phyloP scores from a whole-genome alignment of 768 basidiomycete genomes.

The Hericium rajendrae region DNA sequence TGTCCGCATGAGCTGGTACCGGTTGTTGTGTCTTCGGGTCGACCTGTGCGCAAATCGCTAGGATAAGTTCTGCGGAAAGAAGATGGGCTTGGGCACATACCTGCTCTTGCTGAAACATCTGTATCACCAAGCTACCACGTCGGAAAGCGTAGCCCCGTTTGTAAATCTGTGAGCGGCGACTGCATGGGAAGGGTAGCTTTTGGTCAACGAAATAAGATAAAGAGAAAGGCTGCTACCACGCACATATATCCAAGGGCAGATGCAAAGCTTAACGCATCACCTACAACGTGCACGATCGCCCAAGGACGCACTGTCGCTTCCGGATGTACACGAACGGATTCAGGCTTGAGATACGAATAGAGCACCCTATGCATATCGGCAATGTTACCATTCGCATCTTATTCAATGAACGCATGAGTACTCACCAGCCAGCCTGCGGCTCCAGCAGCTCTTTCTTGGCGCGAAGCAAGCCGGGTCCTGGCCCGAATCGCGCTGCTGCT shows the following conservation, averaged over 20 bases:
- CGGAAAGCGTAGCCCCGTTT: conserved; percentile 75
- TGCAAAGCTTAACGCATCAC: conserved; percentile 74
- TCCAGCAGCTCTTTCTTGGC: conserved; percentile 68
- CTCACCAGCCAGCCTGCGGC: conserved; percentile 56
- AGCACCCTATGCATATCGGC: conserved; percentile 42
- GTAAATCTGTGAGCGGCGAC: conserved; percentile 68
- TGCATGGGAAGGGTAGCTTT: conserved; percentile 14
- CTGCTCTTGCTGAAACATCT: conserved; percentile 83
- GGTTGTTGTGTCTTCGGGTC: conserved; percentile 69
- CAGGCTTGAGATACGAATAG: conserved; percentile 76
- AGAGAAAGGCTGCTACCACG: conserved; percentile 15
- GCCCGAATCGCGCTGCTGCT: conserved; percentile 48
- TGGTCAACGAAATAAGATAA: not conserved
- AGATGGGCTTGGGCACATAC: conserved; percentile 25
- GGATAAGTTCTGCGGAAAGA: not conserved
- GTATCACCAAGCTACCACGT: conserved; percentile 58
- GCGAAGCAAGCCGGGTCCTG: conserved; percentile 57
- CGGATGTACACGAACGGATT: conserved; percentile 74
- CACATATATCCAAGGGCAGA: conserved; percentile 72
- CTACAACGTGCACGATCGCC: conserved; percentile 69
- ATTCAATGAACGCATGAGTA: conserved; percentile 2
- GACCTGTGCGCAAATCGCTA: conserved; percentile 33
- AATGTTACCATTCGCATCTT: not conserved
- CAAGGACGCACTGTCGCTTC: conserved; percentile 84
- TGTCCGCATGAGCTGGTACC: conserved; percentile 68